Conservation (phyloP, 164 flowering plant genomes). For the Dillenia suffruticosa region DNA sequence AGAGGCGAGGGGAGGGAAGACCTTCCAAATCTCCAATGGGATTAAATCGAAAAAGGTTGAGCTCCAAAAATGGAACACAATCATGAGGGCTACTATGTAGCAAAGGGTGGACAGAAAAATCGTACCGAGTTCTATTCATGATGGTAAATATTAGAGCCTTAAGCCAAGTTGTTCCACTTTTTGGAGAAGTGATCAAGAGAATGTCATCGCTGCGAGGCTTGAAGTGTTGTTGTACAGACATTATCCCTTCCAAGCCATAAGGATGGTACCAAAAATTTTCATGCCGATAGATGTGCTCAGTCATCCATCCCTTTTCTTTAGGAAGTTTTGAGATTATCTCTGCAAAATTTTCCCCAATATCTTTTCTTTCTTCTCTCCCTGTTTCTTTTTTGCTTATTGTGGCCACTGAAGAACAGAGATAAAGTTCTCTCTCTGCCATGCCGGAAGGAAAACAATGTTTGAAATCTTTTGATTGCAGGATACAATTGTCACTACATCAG, state of each 20-base stretch:
- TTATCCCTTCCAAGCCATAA: neutral
- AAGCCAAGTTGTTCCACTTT: constrained; percentile 25
- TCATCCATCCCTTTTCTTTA: neutral
- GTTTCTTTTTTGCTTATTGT: too few relatives aligned
- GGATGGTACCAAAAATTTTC: constrained; percentile 14
- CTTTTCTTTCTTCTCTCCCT: too few relatives aligned
- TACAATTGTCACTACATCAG: too few relatives aligned
- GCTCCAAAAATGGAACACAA: constrained; percentile 2
- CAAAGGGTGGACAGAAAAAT: neutral
- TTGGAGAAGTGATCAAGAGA: constrained; percentile 10
- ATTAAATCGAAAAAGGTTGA: neutral
- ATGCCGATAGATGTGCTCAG: constrained; percentile 4
- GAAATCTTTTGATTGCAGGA: too few relatives aligned
- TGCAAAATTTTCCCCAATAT: too few relatives aligned
- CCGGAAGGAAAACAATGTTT: too few relatives aligned
- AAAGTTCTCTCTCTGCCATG: too few relatives aligned
- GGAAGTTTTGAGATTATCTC: neutral
- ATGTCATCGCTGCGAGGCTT: constrained; percentile 11
- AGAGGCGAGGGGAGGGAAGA: neutral
- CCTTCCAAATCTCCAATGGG: neutral
- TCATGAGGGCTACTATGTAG: constrained; percentile 3
- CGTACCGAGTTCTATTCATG: constrained; percentile 2
- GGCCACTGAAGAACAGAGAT: too few relatives aligned
- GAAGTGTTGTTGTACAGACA: constrained; percentile 11
- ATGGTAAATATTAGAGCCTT: constrained; percentile 17